Evolutionary conservation across 1,284 basidiomycete species (phyloP), one percentile per base, ranked within the genome.

Genomic region (Ustilago xerochloae): DNA sequence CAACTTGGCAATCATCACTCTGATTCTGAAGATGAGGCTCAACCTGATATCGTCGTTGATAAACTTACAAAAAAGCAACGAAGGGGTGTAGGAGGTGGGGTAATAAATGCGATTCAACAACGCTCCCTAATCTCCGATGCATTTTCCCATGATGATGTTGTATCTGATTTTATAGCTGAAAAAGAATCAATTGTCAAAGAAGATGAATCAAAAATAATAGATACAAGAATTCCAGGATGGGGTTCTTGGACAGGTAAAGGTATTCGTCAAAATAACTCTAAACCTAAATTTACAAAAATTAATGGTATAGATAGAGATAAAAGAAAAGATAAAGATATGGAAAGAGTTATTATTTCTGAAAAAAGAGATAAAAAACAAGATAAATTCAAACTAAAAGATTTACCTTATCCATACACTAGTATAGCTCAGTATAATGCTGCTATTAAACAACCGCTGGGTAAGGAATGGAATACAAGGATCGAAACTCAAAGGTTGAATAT

Each of bases 61-160:
- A 16, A 50, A 0, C n/a, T 48, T 3, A 26, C 49, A 15, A 29
- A 36, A 10, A 60, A 55, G 32, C 35, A 46, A 1, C 29, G 45
- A 6, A 30, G 20, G 5, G 12, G 6, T 1, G 26, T 22, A 0
- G 53, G 43, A 6, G 30, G 30, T 6, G 41, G 41, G 12, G 15
- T 12, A 2, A 41, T 65, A 24, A 49, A 52, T 0, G 68, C 66
- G 6, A 12, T 78, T 2, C 50, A 91, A 82, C 94, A 97, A 84
- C 88, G 92, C 24, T 92, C 97, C 72, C 88, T 99, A 5, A 94
- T 99, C 8, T 92, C 94, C 0, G 89, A 91, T 65, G 97, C 96
- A 0, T 99, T 99, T 86, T 96, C 96, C 0, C 93, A 93, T 1
- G 96, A 99, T 84, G 92, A 97, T 80, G 96, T 98, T 12, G 90